A percentile compares a stretch with the other conserved stretches of the same genome.
Conservation (phyloP, 306 rosid genomes). For the Quercus variabilis region DNA sequence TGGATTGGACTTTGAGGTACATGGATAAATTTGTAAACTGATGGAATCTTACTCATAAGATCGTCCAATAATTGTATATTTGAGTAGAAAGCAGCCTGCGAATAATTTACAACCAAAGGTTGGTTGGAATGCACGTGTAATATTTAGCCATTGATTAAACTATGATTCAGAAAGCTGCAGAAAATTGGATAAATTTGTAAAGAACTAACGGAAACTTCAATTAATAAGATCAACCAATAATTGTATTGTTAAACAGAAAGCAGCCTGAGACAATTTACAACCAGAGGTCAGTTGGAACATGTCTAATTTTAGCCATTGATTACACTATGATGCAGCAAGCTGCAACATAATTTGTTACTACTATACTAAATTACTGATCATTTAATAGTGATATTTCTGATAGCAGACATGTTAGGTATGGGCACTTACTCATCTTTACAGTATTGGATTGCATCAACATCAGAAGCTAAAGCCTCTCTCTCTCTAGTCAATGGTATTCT, state of each 20-base stretch:
- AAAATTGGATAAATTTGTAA: background rate
- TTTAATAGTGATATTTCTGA: background rate
- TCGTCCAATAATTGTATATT: background rate
- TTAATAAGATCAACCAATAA: background rate
- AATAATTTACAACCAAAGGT: background rate
- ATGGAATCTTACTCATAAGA: background rate
- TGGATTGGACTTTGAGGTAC: background rate
- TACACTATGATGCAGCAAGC: background rate
- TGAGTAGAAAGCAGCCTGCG: background rate
- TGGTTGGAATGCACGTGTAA: constrained; percentile 5
- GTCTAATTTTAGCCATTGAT: background rate
- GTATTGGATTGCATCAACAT: constrained; percentile 76
- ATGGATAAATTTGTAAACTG: background rate
- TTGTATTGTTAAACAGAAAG: background rate
- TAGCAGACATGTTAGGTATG: background rate
- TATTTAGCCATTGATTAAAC: background rate
- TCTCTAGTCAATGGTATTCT: constrained; percentile 85
- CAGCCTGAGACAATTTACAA: background rate
- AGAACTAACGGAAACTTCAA: background rate
- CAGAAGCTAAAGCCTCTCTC: constrained; percentile 76
- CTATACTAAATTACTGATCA: background rate
- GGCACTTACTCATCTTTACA: constrained; percentile 68
- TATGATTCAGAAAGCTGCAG: background rate
- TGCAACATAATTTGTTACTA: background rate
- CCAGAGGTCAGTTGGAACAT: constrained; percentile 9